Base-by-base conservation (phyloP, 106 monocot genomes). In the Apostasia ramifera region DNA sequence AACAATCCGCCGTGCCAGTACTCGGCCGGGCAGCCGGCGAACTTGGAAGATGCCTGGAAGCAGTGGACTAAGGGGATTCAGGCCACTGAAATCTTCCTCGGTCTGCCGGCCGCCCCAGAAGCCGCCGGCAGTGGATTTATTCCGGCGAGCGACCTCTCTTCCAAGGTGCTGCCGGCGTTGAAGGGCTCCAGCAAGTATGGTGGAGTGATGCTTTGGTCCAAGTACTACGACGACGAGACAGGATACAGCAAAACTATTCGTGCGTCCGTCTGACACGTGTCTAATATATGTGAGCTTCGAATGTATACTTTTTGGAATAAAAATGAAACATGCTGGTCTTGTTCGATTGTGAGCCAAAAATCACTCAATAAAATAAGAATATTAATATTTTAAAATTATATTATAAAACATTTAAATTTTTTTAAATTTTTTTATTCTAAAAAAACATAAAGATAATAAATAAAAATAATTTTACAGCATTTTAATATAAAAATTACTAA, bases 191-290 rank as follows among this genome's bases (percentile, higher is more conserved):
- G 38, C n/a, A 76, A 76, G 43, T 76, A 76, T 52, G 76, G 76
- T 59, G 76, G 76, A 39, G 76, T 76, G 40, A 76, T 74, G 74
- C 46, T 74, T 26, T 74, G 74, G 74, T 74, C 74, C 2, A 66
- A 53, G 10, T 74, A 56, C 8, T 66, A 74, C 10, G 74, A 74
- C 39, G 54, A 44, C 13, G 44, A 73, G 44, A 64, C 61, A 9
- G 75, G 75, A 3, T 75, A 75, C 10, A 75, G 75, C 55, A 14
- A 42, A 8, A 64, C 73, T 8, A 65, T 73, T 39, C 2, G 2
- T 40, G 38, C 59, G 40, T 59, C 59, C 1, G 59, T 59, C 9
- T 59, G 59, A 59, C 26, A 51, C 9, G 4, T 6, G 50, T 9
- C 50, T 1, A 51, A 6, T 6, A 53, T 53, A 5, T 53, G 26